These are phyloP conservation scores for Globisporangium camurandrum DNA, from an alignment of 352 stramenopile genomes.

Conservation along the genomic window DNA sequence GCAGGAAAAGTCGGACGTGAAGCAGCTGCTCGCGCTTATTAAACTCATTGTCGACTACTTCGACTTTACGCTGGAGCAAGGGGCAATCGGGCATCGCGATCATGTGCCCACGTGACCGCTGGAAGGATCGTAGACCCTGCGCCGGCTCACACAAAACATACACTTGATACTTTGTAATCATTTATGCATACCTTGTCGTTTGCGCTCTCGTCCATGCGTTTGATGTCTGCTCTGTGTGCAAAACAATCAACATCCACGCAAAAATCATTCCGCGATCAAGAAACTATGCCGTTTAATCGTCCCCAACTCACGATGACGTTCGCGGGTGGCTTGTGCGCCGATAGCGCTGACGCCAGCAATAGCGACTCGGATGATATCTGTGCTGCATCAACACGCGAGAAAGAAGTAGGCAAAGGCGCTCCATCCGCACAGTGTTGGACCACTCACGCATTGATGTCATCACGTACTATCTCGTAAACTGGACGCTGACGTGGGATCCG, in stretches of 20 bases:
- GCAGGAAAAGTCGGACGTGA: conserved; percentile 1
- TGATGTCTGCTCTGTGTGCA: background rate
- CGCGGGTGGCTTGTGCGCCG: no score
- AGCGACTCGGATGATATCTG: no score
- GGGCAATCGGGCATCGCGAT: background rate
- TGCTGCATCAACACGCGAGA: no score
- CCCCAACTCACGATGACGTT: no score
- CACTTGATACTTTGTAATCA: background rate
- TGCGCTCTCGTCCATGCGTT: background rate
- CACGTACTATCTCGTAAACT: background rate
- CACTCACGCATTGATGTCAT: background rate
- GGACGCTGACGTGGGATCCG: background rate
- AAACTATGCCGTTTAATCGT: background rate
- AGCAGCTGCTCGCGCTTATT: background rate
- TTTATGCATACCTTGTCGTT: background rate
- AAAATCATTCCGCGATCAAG: no score
- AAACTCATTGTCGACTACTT: background rate
- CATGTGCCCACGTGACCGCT: background rate
- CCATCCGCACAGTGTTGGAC: background rate
- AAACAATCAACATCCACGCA: background rate
- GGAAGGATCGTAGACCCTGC: background rate
- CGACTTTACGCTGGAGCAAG: background rate
- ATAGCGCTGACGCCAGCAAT: no score
- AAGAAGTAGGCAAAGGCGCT: background rate
- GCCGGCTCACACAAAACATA: background rate